These are phyloP conservation scores for Hippophae rhamnoides DNA, from an alignment of 306 rosid genomes.

Conservation along the genomic window DNA sequence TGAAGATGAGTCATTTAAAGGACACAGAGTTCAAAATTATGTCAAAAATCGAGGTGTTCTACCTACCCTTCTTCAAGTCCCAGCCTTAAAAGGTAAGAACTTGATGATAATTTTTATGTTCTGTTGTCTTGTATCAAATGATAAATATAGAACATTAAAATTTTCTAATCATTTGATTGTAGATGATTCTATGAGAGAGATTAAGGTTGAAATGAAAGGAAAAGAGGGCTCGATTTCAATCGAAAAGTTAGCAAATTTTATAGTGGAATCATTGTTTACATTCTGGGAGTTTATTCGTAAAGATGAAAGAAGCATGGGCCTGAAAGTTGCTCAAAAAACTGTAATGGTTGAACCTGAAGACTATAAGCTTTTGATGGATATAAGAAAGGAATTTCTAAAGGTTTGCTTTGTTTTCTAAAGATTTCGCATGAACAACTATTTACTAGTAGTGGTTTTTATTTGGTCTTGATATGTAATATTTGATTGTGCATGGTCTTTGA, in stretches of 20 bases:
- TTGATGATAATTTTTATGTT: background rate
- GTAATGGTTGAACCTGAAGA: conserved; percentile 29
- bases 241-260: conserved; percentile 33
- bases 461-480: background rate
- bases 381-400: conserved; percentile 47
- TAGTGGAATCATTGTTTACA: conserved; percentile 59
- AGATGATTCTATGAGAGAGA: conserved; percentile 53
- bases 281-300: conserved; percentile 61
- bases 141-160: too few species aligned
- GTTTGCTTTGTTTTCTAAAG: conserved; percentile 15
- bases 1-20: conserved; percentile 71
- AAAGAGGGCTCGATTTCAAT: conserved; percentile 31
- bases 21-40: conserved; percentile 66
- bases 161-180: background rate
- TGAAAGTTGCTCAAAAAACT: conserved; percentile 28
- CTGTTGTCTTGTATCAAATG: background rate
- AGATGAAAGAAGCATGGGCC: conserved; percentile 31
- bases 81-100: conserved; percentile 47
- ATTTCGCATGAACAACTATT: background rate
- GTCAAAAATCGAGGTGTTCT: conserved; percentile 48
- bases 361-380: conserved; percentile 28
- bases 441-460: too few species aligned
- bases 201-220: conserved; percentile 18
- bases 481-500: background rate
- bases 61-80: conserved; percentile 72